Base-by-base conservation (phyloP, 352 stramenopile genomes). In the Thalassiosira hispida region DNA sequence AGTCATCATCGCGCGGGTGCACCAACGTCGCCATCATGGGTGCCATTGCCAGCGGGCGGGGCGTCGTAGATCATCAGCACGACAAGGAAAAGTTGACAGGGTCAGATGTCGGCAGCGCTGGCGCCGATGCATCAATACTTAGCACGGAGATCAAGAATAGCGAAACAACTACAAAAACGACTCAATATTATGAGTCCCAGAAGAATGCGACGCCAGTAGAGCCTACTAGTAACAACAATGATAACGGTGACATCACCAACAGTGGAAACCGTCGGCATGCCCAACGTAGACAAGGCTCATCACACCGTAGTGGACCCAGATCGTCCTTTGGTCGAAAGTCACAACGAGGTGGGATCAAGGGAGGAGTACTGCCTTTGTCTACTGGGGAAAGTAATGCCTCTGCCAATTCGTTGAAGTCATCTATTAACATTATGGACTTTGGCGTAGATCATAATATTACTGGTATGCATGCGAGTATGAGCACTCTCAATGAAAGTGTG, bases 21-120 rank as follows among this genome's bases (percentile, higher is more conserved):
- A 61, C 52, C 9, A 61, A 61, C 22, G 52, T 20, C 40, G 52
- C 52, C 1, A 61, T 61, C 14, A 61, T 61, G 52, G 20, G 22
- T 23, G 52, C 52, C 8, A 27, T 61, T 61, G 25, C 12, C 9
- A 42, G 38, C 14, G 25, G 38, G 22, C 8, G 25, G 12, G 52
- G 52, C 25, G 2, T 25, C 52, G 23, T 16, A 20, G 38, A 25
- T 31, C 20, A 25, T 61, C 38, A 25, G 22, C 11, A 35, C 52
- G 22, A 25, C 25, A 44, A 61, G 9, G 52, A 61, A 6, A 20
- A 44, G 25, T 7, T 42, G 52, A 27, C 27, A 23, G 18, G 20
- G 7, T 27, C 25, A 12, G 4, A 44, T 1, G 16, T 44, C 16
- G 31, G 31, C 8, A 8, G 31, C 8, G 31, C 31, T 38, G 31